phyloP scores from a whole-genome alignment of 345 rosid species.

The Dipteronia sinensis region DNA sequence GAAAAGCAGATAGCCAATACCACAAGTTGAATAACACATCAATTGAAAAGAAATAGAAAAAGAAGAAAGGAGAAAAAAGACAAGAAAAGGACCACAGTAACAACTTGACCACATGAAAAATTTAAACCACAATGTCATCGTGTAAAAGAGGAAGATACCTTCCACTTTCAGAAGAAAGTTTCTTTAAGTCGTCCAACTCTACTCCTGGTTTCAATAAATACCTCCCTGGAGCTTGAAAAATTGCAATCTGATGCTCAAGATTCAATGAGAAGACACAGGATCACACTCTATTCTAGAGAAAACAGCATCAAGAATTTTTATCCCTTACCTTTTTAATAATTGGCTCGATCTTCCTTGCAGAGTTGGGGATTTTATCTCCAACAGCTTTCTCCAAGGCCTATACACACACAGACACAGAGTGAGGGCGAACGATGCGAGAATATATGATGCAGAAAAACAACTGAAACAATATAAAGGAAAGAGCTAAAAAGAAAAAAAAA shows the following conservation, averaged over 20 bases:
- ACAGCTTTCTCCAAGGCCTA: constrained; percentile 87
- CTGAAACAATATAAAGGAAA: neutral
- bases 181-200: constrained; percentile 65
- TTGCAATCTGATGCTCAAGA: constrained; percentile 71
- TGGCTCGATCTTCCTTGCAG: constrained; percentile 68
- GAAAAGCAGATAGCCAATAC: neutral
- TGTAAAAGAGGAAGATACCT: constrained; percentile 50
- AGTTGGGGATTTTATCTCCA: constrained; percentile 61
- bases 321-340: constrained; percentile 69
- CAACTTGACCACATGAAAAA: neutral
- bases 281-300: constrained; percentile 20
- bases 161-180: constrained; percentile 64
- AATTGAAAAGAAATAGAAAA: constrained; percentile 5
- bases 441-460: constrained; percentile 9
- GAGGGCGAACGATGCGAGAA: constrained; percentile 5
- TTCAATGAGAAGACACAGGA: constrained; percentile 32
- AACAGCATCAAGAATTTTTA: constrained; percentile 29
- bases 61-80: neutral
- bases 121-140: constrained; percentile 9
- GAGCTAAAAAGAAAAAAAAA: neutral
- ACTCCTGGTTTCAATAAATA: constrained; percentile 73
- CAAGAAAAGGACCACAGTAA: neutral
- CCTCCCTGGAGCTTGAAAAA: constrained; percentile 75
- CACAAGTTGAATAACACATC: neutral
- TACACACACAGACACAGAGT: constrained; percentile 22